Percentiles rank a stretch among this genome's conserved stretches.
phyloP scores from a whole-genome alignment of 23 red algal genomes.

The Chondrus crispus region DNA sequence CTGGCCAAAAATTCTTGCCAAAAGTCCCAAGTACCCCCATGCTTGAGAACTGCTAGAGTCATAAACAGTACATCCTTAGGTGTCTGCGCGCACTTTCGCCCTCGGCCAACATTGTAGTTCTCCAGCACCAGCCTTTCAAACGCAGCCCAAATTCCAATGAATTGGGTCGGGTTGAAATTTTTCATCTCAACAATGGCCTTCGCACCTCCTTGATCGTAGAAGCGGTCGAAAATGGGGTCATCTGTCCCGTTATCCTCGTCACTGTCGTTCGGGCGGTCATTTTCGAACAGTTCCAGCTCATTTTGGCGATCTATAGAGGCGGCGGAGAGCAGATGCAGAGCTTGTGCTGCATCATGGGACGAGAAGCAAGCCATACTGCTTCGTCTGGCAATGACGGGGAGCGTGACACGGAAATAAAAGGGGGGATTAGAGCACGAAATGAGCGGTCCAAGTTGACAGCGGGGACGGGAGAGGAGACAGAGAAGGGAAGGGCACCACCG shows the following conservation, averaged over 20 bases:
- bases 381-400: too few relatives aligned
- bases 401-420: too few relatives aligned
- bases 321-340: background rate
- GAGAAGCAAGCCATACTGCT: too few relatives aligned
- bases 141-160: background rate
- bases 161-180: background rate
- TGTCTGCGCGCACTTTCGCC: background rate
- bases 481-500: too few relatives aligned
- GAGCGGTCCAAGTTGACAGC: too few relatives aligned
- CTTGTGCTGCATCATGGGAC: background rate
- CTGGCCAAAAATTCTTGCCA: background rate
- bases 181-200: background rate
- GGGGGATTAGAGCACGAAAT: too few relatives aligned
- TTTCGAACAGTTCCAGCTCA: background rate
- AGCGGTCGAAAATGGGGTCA: background rate
- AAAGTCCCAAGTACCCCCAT: background rate
- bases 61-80: conserved; percentile 3
- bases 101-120: background rate
- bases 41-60: background rate
- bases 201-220: background rate
- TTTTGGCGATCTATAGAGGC: background rate
- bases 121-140: background rate
- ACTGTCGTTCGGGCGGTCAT: background rate
- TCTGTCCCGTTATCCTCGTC: background rate
- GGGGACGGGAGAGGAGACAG: too few relatives aligned